Evolutionary conservation across 352 stramenopile species (phyloP), one percentile per base, ranked within the genome.

Genomic region (Phytophthora kernoviae): DNA sequence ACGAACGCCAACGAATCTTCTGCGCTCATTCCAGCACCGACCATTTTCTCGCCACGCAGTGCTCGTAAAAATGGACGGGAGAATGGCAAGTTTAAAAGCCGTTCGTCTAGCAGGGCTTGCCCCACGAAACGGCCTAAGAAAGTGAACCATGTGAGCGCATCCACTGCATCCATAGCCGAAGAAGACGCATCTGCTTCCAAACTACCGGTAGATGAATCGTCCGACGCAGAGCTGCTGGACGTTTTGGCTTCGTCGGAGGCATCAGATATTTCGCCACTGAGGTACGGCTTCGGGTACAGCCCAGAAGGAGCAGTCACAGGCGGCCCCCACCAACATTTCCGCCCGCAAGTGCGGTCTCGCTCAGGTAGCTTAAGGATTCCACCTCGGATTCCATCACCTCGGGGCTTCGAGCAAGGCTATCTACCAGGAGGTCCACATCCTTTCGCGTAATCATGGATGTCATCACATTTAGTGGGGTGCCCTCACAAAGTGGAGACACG

Each of bases 41-140:
- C 72, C 14, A 94, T 63, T 17, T 54, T 62, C 43, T 93, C 81
- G 20, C 79, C 75, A 5, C 77, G 81, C 20, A 93, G 45, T 7
- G 70, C 69, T 20, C 79, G 79, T 32, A 94, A 48, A 39, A 96
- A 90, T 33, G 89, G 79, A 7, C 82, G 71, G 15, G 89, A 79
- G 24, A 97, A 73, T 32, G 89, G 86, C 22, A 96, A 51, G 42
- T 94, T 90, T 24, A 97, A 52, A 49, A 96, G 54, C 4, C 89
- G 80, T 18, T 93, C 84, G 68, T 97, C 89, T 24, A 96, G 69
- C 7, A 96, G 66, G 1, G 89, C 84, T 61, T 93, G 84, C 0
- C 73, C 79, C 1, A 93, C 71, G 46, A 93, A 87, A 1, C 68
- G 75, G 4, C 84, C 84, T 14, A 93, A 59, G 34, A 93, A 93